Evolutionary conservation across 176 grass and related monocot species (phyloP), one percentile per base, ranked within the genome.

Genomic region (Triticum turgidum): DNA sequence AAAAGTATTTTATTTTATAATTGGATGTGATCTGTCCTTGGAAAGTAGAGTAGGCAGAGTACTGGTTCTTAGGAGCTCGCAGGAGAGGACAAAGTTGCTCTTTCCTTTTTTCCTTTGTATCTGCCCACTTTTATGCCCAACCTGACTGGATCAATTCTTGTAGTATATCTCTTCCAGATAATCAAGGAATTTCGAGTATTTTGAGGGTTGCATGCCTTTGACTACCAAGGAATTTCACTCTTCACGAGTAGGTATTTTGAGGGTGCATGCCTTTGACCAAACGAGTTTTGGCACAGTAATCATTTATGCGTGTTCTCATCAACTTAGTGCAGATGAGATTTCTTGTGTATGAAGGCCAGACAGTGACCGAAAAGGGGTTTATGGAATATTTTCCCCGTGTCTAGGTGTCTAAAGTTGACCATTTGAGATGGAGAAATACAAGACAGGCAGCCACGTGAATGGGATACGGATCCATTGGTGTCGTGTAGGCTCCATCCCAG

Each of bases 401-500:
- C 21, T 58, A 75, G 80, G 30, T 68, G 80, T 68, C 35, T 68
- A 11, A 33, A 80, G 42, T 73, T 87, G 84, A 90, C 84, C 14
- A 4, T 42, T 14, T 3, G 21, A 38, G 37, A 38, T 38, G 37
- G 37, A 38, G 6, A 38, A 38, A 38, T 38, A 38, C 37, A 38
- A 38, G 37, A 38, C 37, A 38, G 37, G 7, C 37, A 38, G 37
- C 37, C 37, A 38, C 37, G 37, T 38, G 37, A 38, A 5, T 41
- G 54, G 47, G 80, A 83, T 7, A 59, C 37, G 67, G 29, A 30
- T 84, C 75, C 72, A n/a, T 61, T 68, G 47, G 80, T 61, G 84
- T 84, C 65, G 33, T 56, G 42, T 64, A 84, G 79, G 84, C 73
- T 61, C 10, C 24, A 81, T 66, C 58, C 24, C 14, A 13, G 20